Percentiles rank a stretch among this genome's conserved stretches.
These are phyloP conservation scores for Verticillium dahliae DNA, from an alignment of 2,329 filamentous ascomycete species.

Conservation along the genomic window DNA sequence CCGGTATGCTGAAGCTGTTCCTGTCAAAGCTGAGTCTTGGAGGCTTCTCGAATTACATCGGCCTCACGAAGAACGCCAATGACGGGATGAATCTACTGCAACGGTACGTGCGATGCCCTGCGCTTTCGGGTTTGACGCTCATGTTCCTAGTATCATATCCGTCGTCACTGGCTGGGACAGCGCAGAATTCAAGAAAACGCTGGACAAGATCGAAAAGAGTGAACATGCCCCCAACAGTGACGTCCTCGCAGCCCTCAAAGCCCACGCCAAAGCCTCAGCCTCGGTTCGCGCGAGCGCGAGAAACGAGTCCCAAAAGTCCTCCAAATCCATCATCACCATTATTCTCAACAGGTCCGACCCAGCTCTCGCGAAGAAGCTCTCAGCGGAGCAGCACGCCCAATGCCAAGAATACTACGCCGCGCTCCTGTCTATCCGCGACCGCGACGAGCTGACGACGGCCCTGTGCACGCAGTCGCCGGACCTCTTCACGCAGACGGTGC, in stretches of 20 bases:
- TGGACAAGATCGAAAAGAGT: conserved; percentile 57
- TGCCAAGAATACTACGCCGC: conserved; percentile 66
- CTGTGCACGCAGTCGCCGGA: conserved; percentile 66
- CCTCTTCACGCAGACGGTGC: conserved; percentile 61
- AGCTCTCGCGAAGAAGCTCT: conserved; percentile 37
- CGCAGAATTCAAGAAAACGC: conserved; percentile 59
- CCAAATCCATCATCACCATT: conserved; percentile 57
- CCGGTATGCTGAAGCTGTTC: conserved; percentile 63
- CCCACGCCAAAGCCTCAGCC: conserved; percentile 46
- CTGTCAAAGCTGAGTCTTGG: conserved; percentile 73
- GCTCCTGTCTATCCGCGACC: conserved; percentile 64
- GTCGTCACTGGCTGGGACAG: conserved; percentile 69
- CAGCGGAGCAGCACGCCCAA: conserved; percentile 53
- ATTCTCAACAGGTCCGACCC: conserved; percentile 54
- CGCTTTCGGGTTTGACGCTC: neutral
- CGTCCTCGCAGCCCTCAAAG: conserved; percentile 53
- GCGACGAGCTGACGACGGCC: conserved; percentile 61
- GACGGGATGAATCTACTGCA: conserved; percentile 80
- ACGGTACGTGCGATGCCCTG: conserved; percentile 22
- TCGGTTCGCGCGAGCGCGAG: conserved; percentile 50
- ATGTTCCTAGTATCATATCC: conserved; percentile 56
- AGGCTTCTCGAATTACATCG: conserved; percentile 73
- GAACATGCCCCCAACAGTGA: conserved; percentile 53
- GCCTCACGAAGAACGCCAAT: conserved; percentile 61
- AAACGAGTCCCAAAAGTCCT: conserved; percentile 16